A percentile compares a stretch with the other conserved stretches of the same genome.
These are phyloP conservation scores for Quillaja saponaria DNA, from an alignment of 306 rosid species.

Conservation along the genomic window DNA sequence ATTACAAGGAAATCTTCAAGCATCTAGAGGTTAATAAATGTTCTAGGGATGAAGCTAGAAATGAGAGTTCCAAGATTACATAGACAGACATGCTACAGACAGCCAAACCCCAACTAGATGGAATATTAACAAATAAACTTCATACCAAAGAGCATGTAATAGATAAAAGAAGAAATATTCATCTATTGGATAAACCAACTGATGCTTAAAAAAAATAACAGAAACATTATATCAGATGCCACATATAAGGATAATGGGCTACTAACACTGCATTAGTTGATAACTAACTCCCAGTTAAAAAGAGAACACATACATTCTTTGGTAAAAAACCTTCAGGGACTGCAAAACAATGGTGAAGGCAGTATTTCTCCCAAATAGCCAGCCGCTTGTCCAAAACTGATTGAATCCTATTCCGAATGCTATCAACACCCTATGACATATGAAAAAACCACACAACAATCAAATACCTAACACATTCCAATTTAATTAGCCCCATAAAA, in stretches of 20 bases:
- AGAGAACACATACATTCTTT: slow-evolving; percentile 50
- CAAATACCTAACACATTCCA: background rate
- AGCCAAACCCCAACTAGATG: too few relatives aligned
- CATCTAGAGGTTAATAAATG: too few relatives aligned
- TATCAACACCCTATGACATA: slow-evolving; percentile 53
- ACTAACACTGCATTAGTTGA: background rate
- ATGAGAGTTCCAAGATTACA: too few relatives aligned
- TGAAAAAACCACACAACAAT: background rate
- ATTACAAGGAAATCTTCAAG: too few relatives aligned
- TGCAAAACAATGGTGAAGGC: slow-evolving; percentile 65
- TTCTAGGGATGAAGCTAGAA: too few relatives aligned
- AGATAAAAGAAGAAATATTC: too few relatives aligned
- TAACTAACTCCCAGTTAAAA: background rate
- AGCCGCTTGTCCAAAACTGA: slow-evolving; percentile 63
- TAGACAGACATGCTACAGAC: too few relatives aligned
- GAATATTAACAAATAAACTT: background rate
- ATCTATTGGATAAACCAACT: too few relatives aligned
- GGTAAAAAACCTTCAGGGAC: slow-evolving; percentile 71
- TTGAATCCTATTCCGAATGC: slow-evolving; percentile 46
- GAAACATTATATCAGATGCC: background rate
- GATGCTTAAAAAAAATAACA: background rate
- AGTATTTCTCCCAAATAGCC: slow-evolving; percentile 73
- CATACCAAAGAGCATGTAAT: background rate
- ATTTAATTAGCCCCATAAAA: background rate
- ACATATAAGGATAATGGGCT: background rate